phyloP scores from a whole-genome alignment of 2,329 filamentous ascomycete genomes.

The Fusarium sublunatum region DNA sequence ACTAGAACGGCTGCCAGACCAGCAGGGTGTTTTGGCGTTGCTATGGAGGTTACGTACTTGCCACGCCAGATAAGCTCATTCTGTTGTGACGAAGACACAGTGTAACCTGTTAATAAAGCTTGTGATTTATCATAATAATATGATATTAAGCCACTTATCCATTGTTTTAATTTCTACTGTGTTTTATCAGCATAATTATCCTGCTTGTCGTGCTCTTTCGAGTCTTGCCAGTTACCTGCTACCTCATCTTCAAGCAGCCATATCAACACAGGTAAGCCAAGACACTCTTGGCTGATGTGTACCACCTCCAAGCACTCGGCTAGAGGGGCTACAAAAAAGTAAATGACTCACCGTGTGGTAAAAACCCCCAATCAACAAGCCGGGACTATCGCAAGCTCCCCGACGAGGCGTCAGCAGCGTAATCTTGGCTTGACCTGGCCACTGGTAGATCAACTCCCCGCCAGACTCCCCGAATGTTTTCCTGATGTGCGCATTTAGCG shows the following conservation, averaged over 20 bases:
- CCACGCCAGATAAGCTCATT: no score
- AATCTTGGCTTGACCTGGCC: not conserved
- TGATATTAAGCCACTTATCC: no score
- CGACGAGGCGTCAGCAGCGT: slow-evolving; percentile 22
- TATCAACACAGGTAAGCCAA: slow-evolving; percentile 6
- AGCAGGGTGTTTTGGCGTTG: no score
- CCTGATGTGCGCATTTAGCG: slow-evolving; percentile 1
- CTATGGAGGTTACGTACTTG: no score
- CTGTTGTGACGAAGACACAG: no score
- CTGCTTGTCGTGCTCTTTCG: not conserved
- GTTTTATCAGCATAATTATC: no score
- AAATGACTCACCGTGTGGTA: slow-evolving; percentile 39
- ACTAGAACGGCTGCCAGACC: no score
- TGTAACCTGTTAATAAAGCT: no score
- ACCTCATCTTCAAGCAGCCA: slow-evolving; percentile 6
- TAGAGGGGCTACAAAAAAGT: slow-evolving; percentile 29
- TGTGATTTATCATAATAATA: no score
- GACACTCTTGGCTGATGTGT: slow-evolving; percentile 32
- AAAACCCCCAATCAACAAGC: slow-evolving; percentile 20
- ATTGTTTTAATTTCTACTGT: no score
- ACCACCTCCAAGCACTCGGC: slow-evolving; percentile 26
- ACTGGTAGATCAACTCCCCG: slow-evolving; percentile 38
- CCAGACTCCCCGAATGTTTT: slow-evolving; percentile 7
- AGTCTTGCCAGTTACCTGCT: no score
- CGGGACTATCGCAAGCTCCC: slow-evolving; percentile 20